phyloP scores from a whole-genome alignment of 2,329 filamentous ascomycete genomes.

The Arthrobotrys musiformis region DNA sequence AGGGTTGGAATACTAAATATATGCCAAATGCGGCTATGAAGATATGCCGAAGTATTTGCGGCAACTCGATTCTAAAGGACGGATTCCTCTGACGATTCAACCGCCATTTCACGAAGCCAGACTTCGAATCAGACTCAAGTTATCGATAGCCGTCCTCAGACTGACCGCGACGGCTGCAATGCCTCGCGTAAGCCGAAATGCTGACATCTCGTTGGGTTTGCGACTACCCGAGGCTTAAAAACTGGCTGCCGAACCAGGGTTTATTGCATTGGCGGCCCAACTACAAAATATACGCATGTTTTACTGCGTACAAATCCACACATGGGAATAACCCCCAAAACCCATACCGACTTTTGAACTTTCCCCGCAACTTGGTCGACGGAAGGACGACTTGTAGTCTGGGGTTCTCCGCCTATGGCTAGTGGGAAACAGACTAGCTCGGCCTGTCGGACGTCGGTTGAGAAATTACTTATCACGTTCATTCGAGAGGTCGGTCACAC shows the following conservation, averaged over 20 bases:
- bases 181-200: slow-evolving; percentile 32
- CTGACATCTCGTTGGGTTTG: slow-evolving; percentile 12
- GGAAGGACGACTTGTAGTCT: neutral
- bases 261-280: neutral
- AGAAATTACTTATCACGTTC: slow-evolving; percentile 3
- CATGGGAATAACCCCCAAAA: neutral
- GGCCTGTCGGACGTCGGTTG: slow-evolving; percentile 24
- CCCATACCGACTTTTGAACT: neutral
- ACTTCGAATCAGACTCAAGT: too few species aligned
- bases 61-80: neutral
- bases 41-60: slow-evolving; percentile 9
- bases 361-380: neutral
- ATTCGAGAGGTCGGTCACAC: neutral
- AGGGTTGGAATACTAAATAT: slow-evolving; percentile 26
- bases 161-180: neutral
- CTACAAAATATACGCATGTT: too few species aligned
- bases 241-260: slow-evolving; percentile 16
- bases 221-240: slow-evolving; percentile 47
- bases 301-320: neutral
- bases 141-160: slow-evolving; percentile 3
- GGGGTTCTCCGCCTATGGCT: neutral
- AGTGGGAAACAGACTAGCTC: neutral
- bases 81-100: neutral
- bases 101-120: slow-evolving; percentile 16
- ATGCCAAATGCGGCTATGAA: neutral